These are phyloP conservation scores for Claviceps sp. DNA, from an alignment of 2,329 filamentous ascomycete species.

Conservation along the genomic window DNA sequence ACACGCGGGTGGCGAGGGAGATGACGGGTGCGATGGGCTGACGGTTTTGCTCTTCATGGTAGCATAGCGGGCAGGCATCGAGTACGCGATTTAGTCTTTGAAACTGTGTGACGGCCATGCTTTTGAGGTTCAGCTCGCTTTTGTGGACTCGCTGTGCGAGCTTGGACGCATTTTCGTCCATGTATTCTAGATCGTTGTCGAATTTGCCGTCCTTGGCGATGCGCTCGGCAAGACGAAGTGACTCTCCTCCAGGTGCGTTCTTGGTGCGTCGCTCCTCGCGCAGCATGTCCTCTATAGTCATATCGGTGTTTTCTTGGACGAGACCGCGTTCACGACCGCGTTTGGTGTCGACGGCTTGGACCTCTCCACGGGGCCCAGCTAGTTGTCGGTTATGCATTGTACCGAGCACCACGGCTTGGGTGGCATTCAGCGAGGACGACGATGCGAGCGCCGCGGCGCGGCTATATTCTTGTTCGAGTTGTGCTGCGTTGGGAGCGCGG, in stretches of 20 bases:
- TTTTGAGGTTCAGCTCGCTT: conserved; percentile 77
- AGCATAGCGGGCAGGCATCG: conserved; percentile 79
- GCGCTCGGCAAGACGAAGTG: conserved; percentile 70
- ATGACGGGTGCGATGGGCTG: conserved; percentile 76
- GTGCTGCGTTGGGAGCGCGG: conserved; percentile 58
- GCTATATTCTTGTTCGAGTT: conserved; percentile 76
- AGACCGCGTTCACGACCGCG: conserved; percentile 72
- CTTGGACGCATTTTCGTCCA: conserved; percentile 91
- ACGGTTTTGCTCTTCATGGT: conserved; percentile 66
- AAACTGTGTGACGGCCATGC: conserved; percentile 74
- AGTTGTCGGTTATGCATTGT: conserved; percentile 85
- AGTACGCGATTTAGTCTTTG: conserved; percentile 80
- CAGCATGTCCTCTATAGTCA: conserved; percentile 95
- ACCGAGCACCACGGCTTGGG: conserved; percentile 57
- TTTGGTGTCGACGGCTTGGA: conserved; percentile 64
- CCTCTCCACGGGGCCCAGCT: conserved; percentile 59
- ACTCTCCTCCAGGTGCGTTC: conserved; percentile 65
- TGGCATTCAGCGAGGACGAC: conserved; percentile 30
- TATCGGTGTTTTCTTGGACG: conserved; percentile 86
- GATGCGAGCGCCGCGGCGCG: conserved; percentile 47
- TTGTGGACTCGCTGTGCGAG: conserved; percentile 79
- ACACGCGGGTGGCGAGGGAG: conserved; percentile 74
- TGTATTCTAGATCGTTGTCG: conserved; percentile 85
- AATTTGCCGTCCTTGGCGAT: conserved; percentile 91
- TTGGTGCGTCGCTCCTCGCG: conserved; percentile 81